Conservation (phyloP, 768 basidiomycete genomes). For the Termitomyces bulborhizus region DNA sequence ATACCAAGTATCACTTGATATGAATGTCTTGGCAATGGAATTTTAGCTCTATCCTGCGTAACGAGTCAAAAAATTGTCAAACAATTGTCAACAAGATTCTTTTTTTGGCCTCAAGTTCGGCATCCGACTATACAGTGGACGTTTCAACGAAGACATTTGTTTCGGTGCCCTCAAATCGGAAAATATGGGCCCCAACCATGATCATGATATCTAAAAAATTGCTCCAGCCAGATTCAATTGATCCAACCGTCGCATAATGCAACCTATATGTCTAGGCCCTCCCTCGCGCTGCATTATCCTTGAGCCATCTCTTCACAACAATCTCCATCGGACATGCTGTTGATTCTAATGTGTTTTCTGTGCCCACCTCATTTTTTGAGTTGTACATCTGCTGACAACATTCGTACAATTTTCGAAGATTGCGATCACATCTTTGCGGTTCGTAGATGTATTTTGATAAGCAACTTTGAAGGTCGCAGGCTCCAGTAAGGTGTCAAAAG, state of each 20-base stretch:
- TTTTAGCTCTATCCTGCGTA: too few relatives aligned
- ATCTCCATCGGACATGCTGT: slow-evolving; percentile 13
- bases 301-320: slow-evolving; percentile 13
- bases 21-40: too few relatives aligned
- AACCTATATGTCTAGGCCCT: neutral
- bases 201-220: neutral
- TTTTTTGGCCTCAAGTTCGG: too few relatives aligned
- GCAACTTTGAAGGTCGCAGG: slow-evolving; percentile 15
- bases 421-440: slow-evolving; percentile 11
- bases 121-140: too few relatives aligned
- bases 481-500: neutral
- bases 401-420: slow-evolving; percentile 11
- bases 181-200: too few relatives aligned
- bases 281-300: slow-evolving; percentile 5
- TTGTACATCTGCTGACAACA: slow-evolving; percentile 15
- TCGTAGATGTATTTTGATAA: slow-evolving; percentile 11
- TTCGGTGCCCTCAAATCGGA: too few relatives aligned
- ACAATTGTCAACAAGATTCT: too few relatives aligned
- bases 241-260: neutral
- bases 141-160: too few relatives aligned
- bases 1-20: too few relatives aligned
- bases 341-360: neutral
- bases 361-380: neutral
- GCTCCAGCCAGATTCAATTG: neutral
- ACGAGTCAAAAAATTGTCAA: too few relatives aligned